phyloP scores from a whole-genome alignment of 208 protist genomes.

The Leishmania aethiopica region DNA sequence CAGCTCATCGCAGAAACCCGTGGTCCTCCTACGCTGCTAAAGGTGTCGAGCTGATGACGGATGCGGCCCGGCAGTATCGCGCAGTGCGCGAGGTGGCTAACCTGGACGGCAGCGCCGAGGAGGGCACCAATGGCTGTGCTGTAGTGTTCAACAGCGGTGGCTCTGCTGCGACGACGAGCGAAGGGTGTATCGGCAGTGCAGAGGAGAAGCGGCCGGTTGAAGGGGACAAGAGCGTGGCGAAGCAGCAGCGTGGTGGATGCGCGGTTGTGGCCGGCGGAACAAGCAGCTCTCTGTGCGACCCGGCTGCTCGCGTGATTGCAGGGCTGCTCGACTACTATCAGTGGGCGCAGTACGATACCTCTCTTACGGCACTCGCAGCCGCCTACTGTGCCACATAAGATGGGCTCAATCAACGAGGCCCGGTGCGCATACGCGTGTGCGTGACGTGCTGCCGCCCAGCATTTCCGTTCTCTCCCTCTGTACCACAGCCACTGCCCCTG shows the following conservation, averaged over 20 bases:
- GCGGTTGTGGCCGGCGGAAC: constrained; percentile 45
- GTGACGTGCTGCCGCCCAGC: background rate
- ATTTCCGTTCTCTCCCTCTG: background rate
- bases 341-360: constrained; percentile 82
- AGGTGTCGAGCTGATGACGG: constrained; percentile 53
- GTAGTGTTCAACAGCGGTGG: background rate
- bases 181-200: background rate
- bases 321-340: constrained; percentile 89
- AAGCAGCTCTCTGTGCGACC: constrained; percentile 37
- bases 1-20: background rate
- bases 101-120: constrained; percentile 54
- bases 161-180: background rate
- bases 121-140: background rate
- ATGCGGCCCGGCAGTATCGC: constrained; percentile 66
- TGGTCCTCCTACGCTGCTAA: constrained; percentile 36
- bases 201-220: background rate
- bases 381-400: constrained; percentile 44
- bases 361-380: constrained; percentile 59
- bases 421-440: background rate
- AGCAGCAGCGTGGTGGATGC: constrained; percentile 1
- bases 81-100: constrained; percentile 60
- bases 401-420: background rate
- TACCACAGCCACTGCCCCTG: background rate
- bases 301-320: constrained; percentile 46
- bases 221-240: background rate